phyloP scores from a whole-genome alignment of 2,329 filamentous ascomycete genomes.

The Aspergillus candidus region DNA sequence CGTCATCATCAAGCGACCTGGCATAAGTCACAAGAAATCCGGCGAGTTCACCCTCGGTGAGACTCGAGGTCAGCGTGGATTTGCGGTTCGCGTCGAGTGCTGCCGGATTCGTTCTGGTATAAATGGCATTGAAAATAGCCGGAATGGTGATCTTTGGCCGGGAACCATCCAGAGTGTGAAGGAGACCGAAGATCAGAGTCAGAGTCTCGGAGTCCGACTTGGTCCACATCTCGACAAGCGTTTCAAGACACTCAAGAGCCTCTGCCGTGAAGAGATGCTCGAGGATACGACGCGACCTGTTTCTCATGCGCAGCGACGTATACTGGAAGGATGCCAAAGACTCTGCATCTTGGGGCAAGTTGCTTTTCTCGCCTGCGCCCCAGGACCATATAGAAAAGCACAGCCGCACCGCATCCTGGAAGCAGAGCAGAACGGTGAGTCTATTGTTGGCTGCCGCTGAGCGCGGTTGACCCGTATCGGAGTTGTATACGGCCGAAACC shows the following conservation, averaged over 20 bases:
- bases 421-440: constrained; percentile 88
- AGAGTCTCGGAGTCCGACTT: constrained; percentile 48
- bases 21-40: constrained; percentile 88
- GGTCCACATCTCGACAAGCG: constrained; percentile 77
- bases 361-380: constrained; percentile 54
- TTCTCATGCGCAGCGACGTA: constrained; percentile 84
- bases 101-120: constrained; percentile 81
- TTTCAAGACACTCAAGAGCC: constrained; percentile 88
- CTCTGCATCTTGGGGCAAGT: constrained; percentile 52
- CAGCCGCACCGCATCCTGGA: constrained; percentile 89
- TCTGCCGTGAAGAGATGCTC: constrained; percentile 92
- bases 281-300: constrained; percentile 76
- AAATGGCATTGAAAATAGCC: constrained; percentile 91
- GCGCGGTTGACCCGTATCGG: constrained; percentile 69
- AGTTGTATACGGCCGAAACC: constrained; percentile 82
- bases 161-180: constrained; percentile 87
- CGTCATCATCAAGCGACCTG: constrained; percentile 85
- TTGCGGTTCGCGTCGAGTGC: constrained; percentile 73
- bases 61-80: constrained; percentile 79
- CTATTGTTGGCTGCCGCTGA: constrained; percentile 87
- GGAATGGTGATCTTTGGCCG: constrained; percentile 87
- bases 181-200: constrained; percentile 69
- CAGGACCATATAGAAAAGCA: constrained; percentile 95
- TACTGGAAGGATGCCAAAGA: constrained; percentile 81
- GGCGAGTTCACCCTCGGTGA: constrained; percentile 77